A percentile compares a stretch with the other conserved stretches of the same genome.
Evolutionary conservation across 139 green algal genomes (phyloP).

Genomic region (Closterium sp.): DNA sequence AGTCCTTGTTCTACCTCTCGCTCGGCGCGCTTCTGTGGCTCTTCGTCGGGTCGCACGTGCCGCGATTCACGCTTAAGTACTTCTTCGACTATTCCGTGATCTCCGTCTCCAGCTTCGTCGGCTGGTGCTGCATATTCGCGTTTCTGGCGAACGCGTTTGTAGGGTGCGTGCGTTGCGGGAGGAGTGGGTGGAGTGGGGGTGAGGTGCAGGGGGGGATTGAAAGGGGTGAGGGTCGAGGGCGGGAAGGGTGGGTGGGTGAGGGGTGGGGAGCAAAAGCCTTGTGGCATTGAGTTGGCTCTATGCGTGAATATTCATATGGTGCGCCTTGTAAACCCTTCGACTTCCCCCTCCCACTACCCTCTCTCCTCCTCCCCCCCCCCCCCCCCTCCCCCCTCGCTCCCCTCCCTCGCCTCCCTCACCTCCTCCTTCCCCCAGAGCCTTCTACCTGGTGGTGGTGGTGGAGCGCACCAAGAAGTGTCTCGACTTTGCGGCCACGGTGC

Average conservation of each 20-base stretch:
- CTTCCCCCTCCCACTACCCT: neutral
- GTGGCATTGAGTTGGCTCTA: no score
- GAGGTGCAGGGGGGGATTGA: neutral
- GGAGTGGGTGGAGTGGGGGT: neutral
- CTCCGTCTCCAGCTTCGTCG: constrained; percentile 5
- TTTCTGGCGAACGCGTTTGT: constrained; percentile 34
- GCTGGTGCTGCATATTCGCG: constrained; percentile 43
- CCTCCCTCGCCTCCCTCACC: neutral
- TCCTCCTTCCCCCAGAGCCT: neutral
- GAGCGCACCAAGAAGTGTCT: constrained; percentile 94
- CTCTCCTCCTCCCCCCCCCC: neutral
- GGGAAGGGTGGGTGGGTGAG: neutral
- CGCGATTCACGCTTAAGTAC: constrained; percentile 31
- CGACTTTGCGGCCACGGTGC: constrained; percentile 83
- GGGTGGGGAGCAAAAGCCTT: no score
- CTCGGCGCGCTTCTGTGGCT: constrained; percentile 37
- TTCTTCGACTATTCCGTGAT: constrained; percentile 40
- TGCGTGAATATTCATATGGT: no score
- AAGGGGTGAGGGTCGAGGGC: constrained; percentile 17
- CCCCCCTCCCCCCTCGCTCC: no score
- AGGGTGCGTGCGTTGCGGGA: constrained; percentile 27
- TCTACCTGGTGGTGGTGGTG: constrained; percentile 65
- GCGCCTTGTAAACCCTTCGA: neutral
- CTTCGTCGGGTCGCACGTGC: constrained; percentile 38
- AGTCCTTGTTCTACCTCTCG: constrained; percentile 36